Conservation (phyloP, 2,329 filamentous ascomycete genomes). For the Paramyrothecium sp. region DNA sequence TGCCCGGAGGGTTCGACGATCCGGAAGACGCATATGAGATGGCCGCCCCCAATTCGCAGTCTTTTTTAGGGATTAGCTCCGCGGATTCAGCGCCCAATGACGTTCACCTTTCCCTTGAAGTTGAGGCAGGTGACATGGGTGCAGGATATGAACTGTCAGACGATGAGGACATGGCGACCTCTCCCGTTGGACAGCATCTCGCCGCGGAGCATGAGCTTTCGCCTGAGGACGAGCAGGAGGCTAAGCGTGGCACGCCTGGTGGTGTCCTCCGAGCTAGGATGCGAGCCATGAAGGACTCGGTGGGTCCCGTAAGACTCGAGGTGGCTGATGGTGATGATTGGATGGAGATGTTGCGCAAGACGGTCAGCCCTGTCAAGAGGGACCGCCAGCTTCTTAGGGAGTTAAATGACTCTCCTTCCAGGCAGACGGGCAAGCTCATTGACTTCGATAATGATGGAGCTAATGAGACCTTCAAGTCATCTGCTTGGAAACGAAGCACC, state of each 20-base stretch:
- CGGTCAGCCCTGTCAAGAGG: constrained; percentile 90
- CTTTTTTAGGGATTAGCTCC: constrained; percentile 94
- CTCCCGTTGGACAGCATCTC: constrained; percentile 70
- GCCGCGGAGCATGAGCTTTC: constrained; percentile 71
- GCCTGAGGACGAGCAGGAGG: constrained; percentile 49
- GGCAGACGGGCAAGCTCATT: constrained; percentile 20
- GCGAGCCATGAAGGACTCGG: constrained; percentile 60
- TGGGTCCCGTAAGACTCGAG: constrained; percentile 57
- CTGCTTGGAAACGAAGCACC: constrained; percentile 31
- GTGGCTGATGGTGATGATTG: constrained; percentile 77
- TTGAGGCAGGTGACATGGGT: constrained; percentile 60
- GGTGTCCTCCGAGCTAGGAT: constrained; percentile 63
- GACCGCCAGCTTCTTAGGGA: constrained; percentile 72
- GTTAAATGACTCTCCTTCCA: constrained; percentile 52
- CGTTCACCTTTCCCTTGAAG: constrained; percentile 58
- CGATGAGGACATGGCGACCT: constrained; percentile 74
- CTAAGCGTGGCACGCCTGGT: constrained; percentile 49
- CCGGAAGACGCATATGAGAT: constrained; percentile 54
- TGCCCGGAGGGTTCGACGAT: constrained; percentile 81
- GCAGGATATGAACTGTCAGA: constrained; percentile 75
- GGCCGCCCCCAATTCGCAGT: constrained; percentile 56
- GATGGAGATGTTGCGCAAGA: constrained; percentile 90
- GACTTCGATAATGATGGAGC: constrained; percentile 37
- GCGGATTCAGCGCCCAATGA: constrained; percentile 72
- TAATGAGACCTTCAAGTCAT: constrained; percentile 45